Conservation (phyloP, 306 rosid species). For the Cicer arietinum region DNA sequence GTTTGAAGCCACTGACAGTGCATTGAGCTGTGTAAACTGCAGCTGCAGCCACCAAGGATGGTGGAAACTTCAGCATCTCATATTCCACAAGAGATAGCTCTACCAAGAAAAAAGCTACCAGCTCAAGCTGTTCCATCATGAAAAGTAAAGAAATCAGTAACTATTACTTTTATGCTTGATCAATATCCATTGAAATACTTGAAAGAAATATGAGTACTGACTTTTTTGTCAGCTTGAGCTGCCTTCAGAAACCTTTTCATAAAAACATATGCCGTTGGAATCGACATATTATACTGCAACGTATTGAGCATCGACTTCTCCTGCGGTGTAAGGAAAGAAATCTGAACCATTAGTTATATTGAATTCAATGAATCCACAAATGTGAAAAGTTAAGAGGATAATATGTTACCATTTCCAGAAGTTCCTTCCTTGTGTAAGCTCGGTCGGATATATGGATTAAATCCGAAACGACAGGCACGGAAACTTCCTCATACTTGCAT, state of each 20-base stretch:
- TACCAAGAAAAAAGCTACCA: conserved; percentile 78
- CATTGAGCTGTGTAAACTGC: conserved; percentile 85
- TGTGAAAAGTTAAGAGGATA: neutral
- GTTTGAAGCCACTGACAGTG: conserved; percentile 61
- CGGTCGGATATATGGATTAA: conserved; percentile 84
- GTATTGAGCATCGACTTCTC: conserved; percentile 82
- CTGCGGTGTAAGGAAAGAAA: conserved; percentile 48
- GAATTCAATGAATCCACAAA: neutral
- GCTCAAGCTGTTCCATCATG: conserved; percentile 67
- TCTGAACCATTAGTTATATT: conserved; percentile 4
- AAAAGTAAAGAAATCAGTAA: neutral
- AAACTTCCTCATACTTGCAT: conserved; percentile 95
- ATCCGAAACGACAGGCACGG: conserved; percentile 85
- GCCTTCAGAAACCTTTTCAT: conserved; percentile 90
- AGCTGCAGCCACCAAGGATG: conserved; percentile 84
- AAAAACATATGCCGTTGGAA: conserved; percentile 87
- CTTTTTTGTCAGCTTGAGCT: conserved; percentile 85
- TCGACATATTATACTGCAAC: conserved; percentile 88
- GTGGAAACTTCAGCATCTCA: conserved; percentile 81
- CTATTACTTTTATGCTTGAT: neutral
- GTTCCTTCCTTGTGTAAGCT: conserved; percentile 81
- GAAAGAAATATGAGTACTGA: conserved; percentile 23
- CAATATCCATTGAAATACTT: neutral
- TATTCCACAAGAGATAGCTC: conserved; percentile 96
- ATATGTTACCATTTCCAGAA: conserved; percentile 78